phyloP scores from a whole-genome alignment of 495 filamentous ascomycete genomes.

The Trichoderma virens region DNA sequence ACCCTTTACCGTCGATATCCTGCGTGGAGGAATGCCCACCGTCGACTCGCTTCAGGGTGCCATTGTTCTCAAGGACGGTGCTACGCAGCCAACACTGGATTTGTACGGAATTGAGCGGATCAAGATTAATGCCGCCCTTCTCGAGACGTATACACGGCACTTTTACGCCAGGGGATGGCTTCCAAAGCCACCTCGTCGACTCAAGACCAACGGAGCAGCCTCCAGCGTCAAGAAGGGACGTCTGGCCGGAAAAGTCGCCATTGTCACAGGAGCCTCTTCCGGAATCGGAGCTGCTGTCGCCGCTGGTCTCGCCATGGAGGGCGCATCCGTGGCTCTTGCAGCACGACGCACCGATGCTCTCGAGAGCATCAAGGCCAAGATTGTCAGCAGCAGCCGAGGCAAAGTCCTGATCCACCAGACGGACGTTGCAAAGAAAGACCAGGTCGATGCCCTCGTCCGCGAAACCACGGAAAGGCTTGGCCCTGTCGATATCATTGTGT shows the following conservation, averaged over 20 bases:
- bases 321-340: conserved; percentile 54
- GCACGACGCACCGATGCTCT: conserved; percentile 55
- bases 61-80: conserved; percentile 53
- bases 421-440: conserved; percentile 49
- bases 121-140: conserved; percentile 49
- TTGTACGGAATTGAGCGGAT: conserved; percentile 45
- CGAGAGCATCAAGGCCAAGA: conserved; percentile 44
- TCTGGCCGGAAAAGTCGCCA: conserved; percentile 46
- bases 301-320: conserved; percentile 37
- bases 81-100: conserved; percentile 46
- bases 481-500: conserved; percentile 56
- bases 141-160: conserved; percentile 59
- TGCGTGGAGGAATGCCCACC: conserved; percentile 59
- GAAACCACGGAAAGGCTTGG: conserved; percentile 49
- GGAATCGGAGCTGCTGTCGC: conserved; percentile 49
- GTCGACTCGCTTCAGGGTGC: conserved; percentile 47
- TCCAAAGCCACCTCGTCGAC: conserved; percentile 40
- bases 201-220: conserved; percentile 23
- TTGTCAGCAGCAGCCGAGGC: conserved; percentile 33
- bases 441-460: conserved; percentile 49
- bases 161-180: conserved; percentile 67
- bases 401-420: conserved; percentile 53
- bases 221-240: conserved; percentile 30
- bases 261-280: conserved; percentile 48
- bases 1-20: conserved; percentile 17